phyloP scores from a whole-genome alignment of 2,329 filamentous ascomycete species.

The Pyrenochaeta sp. region DNA sequence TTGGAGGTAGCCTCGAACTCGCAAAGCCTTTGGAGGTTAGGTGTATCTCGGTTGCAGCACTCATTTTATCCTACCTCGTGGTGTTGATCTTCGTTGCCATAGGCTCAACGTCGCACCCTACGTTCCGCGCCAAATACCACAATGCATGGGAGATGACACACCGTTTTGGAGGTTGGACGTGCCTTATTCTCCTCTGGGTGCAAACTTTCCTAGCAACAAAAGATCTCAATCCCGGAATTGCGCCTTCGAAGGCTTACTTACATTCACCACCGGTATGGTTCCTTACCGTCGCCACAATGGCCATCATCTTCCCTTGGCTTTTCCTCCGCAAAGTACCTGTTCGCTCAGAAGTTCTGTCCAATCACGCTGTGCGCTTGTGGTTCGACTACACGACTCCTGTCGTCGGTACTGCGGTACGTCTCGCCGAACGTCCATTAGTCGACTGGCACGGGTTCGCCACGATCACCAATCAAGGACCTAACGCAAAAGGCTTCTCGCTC shows the following conservation, averaged over 20 bases:
- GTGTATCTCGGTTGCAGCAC: slow-evolving; percentile 26
- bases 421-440: slow-evolving; percentile 43
- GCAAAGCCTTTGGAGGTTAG: slow-evolving; percentile 27
- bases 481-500: slow-evolving; percentile 42
- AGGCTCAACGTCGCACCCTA: slow-evolving; percentile 40
- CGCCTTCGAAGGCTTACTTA: slow-evolving; percentile 33
- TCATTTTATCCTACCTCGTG: slow-evolving; percentile 43
- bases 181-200: slow-evolving; percentile 47
- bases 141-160: slow-evolving; percentile 48
- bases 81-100: slow-evolving; percentile 41
- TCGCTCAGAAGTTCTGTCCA: slow-evolving; percentile 72
- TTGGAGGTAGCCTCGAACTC: slow-evolving; percentile 47
- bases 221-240: slow-evolving; percentile 26
- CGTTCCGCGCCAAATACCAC: slow-evolving; percentile 42
- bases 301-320: slow-evolving; percentile 78
- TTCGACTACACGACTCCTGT: slow-evolving; percentile 46
- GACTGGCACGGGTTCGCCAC: slow-evolving; percentile 53
- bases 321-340: slow-evolving; percentile 74
- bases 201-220: slow-evolving; percentile 37
- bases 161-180: slow-evolving; percentile 50
- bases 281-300: slow-evolving; percentile 69
- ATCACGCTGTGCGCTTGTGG: slow-evolving; percentile 76
- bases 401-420: slow-evolving; percentile 42
- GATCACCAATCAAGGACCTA: slow-evolving; percentile 40
- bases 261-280: slow-evolving; percentile 69